A percentile compares a stretch with the other conserved stretches of the same genome.
Evolutionary conservation across 805 yeast species (phyloP).

Genomic region (Cyberlindnera euphorbiiphila): DNA sequence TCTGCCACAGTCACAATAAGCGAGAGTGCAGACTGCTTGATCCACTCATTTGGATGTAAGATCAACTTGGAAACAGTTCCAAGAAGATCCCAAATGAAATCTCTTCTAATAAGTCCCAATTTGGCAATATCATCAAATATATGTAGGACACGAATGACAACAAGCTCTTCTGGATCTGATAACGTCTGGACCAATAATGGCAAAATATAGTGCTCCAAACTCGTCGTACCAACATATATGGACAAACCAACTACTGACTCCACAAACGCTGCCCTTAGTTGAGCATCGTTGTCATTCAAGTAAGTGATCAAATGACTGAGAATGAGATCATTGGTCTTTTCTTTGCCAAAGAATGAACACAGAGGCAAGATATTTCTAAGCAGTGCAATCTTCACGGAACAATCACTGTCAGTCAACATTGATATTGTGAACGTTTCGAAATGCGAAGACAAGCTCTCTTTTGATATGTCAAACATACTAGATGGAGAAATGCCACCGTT

Average conservation of each 20-base stretch:
- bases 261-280: conserved; percentile 67
- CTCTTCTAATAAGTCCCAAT: conserved; percentile 51
- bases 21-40: conserved; percentile 62
- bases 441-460: conserved; percentile 43
- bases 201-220: conserved; percentile 81
- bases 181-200: conserved; percentile 83
- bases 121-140: conserved; percentile 53
- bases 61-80: conserved; percentile 50
- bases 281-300: conserved; percentile 71
- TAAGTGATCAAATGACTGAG: conserved; percentile 90
- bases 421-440: conserved; percentile 64
- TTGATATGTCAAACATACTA: conserved; percentile 35
- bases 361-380: conserved; percentile 69
- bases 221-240: conserved; percentile 72
- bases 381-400: conserved; percentile 65
- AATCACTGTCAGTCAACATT: conserved; percentile 64
- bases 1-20: conserved; percentile 60
- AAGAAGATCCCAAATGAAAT: conserved; percentile 52
- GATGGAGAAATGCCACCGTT: conserved; percentile 33
- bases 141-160: conserved; percentile 64
- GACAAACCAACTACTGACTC: conserved; percentile 70
- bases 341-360: conserved; percentile 80
- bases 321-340: conserved; percentile 82
- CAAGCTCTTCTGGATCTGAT: conserved; percentile 79
- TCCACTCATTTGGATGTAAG: conserved; percentile 85